These are phyloP conservation scores for Lactarius hatsudake DNA, from an alignment of 768 basidiomycete genomes.

Conservation along the genomic window DNA sequence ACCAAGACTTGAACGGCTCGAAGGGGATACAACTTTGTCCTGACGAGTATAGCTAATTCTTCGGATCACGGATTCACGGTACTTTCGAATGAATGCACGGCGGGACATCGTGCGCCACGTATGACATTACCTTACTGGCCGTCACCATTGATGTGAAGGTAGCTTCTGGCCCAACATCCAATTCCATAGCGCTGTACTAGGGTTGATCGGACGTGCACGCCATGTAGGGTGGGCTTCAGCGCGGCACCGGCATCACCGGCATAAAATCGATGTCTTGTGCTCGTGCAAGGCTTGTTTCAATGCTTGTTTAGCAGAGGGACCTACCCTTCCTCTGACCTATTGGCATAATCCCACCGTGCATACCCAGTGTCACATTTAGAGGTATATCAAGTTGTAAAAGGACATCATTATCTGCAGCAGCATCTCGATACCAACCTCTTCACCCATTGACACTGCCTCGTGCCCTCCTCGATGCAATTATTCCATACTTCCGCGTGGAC, in stretches of 20 bases:
- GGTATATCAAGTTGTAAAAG: not conserved
- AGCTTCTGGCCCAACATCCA: not conserved
- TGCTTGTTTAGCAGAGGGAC: too few relatives aligned
- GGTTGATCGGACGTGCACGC: not conserved
- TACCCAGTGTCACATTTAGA: too few relatives aligned
- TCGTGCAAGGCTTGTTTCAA: not conserved
- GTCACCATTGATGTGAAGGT: not conserved
- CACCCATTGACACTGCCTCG: too few relatives aligned
- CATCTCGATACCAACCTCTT: too few relatives aligned
- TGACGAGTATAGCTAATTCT: too few relatives aligned
- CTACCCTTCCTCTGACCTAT: too few relatives aligned
- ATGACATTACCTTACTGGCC: not conserved
- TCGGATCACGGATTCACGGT: too few relatives aligned
- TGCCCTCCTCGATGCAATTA: conserved; percentile 34
- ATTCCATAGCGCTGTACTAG: not conserved
- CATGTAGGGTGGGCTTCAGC: not conserved
- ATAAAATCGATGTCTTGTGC: not conserved
- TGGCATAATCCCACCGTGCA: too few relatives aligned
- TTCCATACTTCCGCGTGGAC: too few relatives aligned
- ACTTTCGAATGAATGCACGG: not conserved
- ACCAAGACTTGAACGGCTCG: too few relatives aligned
- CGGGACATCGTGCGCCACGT: not conserved
- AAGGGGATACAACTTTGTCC: too few relatives aligned
- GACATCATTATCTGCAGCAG: not conserved
- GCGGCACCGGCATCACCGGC: not conserved